A percentile compares a stretch with the other conserved stretches of the same genome.
These are phyloP conservation scores for Gyrodon lividus DNA, from an alignment of 768 basidiomycete genomes.

Conservation along the genomic window DNA sequence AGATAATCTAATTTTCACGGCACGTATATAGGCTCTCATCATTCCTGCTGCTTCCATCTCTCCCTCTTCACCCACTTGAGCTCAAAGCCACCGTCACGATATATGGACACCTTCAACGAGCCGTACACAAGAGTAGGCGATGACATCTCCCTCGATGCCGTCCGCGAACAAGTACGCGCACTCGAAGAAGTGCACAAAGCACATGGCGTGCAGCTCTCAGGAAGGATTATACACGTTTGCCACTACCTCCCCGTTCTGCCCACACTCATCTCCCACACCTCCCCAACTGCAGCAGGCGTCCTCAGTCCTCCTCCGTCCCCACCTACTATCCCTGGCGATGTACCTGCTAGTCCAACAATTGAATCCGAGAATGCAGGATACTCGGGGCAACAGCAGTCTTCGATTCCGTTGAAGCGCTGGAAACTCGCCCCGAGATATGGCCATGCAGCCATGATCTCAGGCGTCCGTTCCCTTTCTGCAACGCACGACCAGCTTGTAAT, in stretches of 20 bases:
- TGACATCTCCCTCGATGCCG: slow-evolving; percentile 67
- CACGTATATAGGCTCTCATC: slow-evolving; percentile 21
- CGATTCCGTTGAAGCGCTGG: slow-evolving; percentile 51
- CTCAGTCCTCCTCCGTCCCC: slow-evolving; percentile 80
- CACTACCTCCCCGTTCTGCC: slow-evolving; percentile 84
- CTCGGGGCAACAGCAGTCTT: slow-evolving; percentile 1
- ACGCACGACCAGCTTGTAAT: slow-evolving; percentile 90
- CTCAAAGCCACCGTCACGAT: neutral
- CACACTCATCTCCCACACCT: slow-evolving; percentile 47
- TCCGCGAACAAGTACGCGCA: slow-evolving; percentile 66
- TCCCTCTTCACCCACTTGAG: neutral
- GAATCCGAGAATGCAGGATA: slow-evolving; percentile 8
- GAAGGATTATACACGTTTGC: slow-evolving; percentile 88
- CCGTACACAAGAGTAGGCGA: slow-evolving; percentile 65
- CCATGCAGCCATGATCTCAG: slow-evolving; percentile 93
- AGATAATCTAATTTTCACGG: slow-evolving; percentile 26
- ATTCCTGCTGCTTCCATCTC: neutral
- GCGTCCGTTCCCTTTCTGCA: slow-evolving; percentile 78
- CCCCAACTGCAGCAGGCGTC: slow-evolving; percentile 42
- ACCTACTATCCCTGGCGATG: slow-evolving; percentile 53
- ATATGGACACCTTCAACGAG: slow-evolving; percentile 74
- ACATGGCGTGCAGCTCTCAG: slow-evolving; percentile 73
- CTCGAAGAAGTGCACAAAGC: slow-evolving; percentile 73
- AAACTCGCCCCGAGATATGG: slow-evolving; percentile 77
- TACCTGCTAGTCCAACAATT: slow-evolving; percentile 35